Base-by-base conservation (phyloP, 805 yeast species). In the Saturnispora bothae region DNA sequence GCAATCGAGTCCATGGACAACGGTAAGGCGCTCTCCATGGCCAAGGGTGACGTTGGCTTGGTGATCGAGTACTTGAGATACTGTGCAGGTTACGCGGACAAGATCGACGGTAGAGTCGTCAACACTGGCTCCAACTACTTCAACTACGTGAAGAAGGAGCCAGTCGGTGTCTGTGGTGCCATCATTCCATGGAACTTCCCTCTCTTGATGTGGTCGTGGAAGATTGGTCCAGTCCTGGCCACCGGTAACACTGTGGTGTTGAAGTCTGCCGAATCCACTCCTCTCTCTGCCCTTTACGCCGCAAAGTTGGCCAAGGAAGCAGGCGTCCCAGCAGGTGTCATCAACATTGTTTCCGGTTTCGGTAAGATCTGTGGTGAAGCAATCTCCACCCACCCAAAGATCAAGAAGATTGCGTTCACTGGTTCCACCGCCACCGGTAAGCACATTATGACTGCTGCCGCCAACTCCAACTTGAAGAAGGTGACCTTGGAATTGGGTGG, bases 161-260 rank as follows among this genome's bases (percentile, higher is more conserved):
- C 96, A 43, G 66, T 83, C 52, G 96, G 96, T 58, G 96, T 88
- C 33, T 84, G 94, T 60, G 96, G 95, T 43, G 94, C 84, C 62
- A 83, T 88, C 56, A 86, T 88, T 49, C 96, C 96, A 50, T 88
- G 96, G 96, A 88, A 88, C 67, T 88, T 85, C 76, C 96, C 96
- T 46, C 64, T 88, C 50, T 71, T 84, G 59, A 86, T 88, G 92
- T 81, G 85, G 68, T 68, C 94, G 21, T 88, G 96, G 96, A 88
- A 88, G 63, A 66, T 88, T 44, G 95, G 88, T 42, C 96, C 96
- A 33, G 94, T 94, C 41, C 61, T 86, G 48, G 94, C 94, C 41
- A 74, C 94, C 39, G 95, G 95, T 64, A 84, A 85, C 71, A 74
- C 86, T 39, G 71, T 83, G 49, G 92, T 88, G 33, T 65, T 88